Base-by-base conservation (phyloP, 176 grass and related monocot genomes). In the Carex cristatella region DNA sequence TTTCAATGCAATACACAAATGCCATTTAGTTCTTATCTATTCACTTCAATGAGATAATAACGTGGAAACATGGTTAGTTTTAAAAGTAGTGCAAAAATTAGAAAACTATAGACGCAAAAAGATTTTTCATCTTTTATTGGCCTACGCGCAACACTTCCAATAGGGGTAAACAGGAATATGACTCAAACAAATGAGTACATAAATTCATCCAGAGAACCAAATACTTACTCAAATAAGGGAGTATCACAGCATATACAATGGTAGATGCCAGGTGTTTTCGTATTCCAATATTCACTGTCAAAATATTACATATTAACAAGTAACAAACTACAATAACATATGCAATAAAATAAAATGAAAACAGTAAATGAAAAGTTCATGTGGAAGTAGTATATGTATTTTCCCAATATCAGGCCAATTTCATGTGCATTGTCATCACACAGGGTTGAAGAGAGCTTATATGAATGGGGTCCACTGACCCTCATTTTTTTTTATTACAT, bases 211-310 rank as follows among this genome's bases (percentile, higher is more conserved):
- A 71, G 68, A 57, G 13, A 58, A 56, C 16, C 27, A 78, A 48
- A 69, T 60, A 86, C 91, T 90, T 92, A 93, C 90, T 92, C 88
- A 60, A 97, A 97, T 61, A 97, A 88, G 60, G 94, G 94, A 56
- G 89, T 90, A 82, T 92, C 89, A 18, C 91, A 97, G 78, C 91
- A 94, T 56, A 97, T 53, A 85, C 94, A 97, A 12, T 89, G 88
- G 81, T 94, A 97, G 35, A 90, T 61, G 42, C 89, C 94, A 71
- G 77, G 59, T 48, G 89, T 91, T 83, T 94, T 90, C 4, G 89
- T 87, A 63, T 85, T 87, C 85, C 89, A 90, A 38, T 87, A 90
- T 87, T 87, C 85, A 40, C 89, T 90, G 81, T 61, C 69, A 35
- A 37, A 31, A 83, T 28, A 51, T 65, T 5, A 83, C 40, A 69